A percentile compares a stretch with the other conserved stretches of the same genome.
Evolutionary conservation across 768 basidiomycete genomes (phyloP).

Genomic region (Russula vinacea): DNA sequence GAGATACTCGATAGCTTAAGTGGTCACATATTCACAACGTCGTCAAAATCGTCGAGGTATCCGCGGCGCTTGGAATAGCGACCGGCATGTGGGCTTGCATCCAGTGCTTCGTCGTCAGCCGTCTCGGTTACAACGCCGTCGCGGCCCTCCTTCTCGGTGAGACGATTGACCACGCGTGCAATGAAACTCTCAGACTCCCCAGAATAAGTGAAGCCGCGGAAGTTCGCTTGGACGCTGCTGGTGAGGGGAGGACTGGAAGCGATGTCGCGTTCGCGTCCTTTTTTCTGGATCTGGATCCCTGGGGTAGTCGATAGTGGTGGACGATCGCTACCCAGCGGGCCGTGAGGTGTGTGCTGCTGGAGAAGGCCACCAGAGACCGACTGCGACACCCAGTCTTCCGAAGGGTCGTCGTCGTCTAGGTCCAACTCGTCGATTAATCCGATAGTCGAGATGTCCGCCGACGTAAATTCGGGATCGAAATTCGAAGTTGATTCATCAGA

Average conservation of each 20-base stretch:
- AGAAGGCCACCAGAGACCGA: constrained; percentile 36
- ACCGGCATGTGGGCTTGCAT: constrained; percentile 59
- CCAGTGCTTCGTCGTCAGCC: constrained; percentile 77
- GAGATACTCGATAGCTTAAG: constrained; percentile 8
- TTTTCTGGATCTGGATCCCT: constrained; percentile 25
- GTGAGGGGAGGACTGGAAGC: constrained; percentile 62
- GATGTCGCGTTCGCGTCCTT: constrained; percentile 38
- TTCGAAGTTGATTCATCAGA: constrained; percentile 98
- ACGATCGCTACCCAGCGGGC: constrained; percentile 58
- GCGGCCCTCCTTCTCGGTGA: constrained; percentile 36
- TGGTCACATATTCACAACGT: constrained; percentile 38
- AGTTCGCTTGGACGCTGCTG: constrained; percentile 93
- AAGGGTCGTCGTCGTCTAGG: constrained; percentile 55
- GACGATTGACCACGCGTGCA: constrained; percentile 42
- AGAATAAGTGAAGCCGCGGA: constrained; percentile 88
- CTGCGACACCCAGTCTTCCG: constrained; percentile 58
- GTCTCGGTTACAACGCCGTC: constrained; percentile 38
- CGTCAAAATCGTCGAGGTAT: constrained; percentile 40
- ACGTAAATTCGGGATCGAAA: constrained; percentile 97
- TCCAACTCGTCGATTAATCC: constrained; percentile 47
- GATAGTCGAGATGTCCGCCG: constrained; percentile 78
- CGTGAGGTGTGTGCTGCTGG: constrained; percentile 69
- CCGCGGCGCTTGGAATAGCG: constrained; percentile 60
- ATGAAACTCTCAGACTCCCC: constrained; percentile 61
- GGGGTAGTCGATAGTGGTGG: constrained; percentile 26